Evolutionary conservation across 306 rosid species (phyloP).

Genomic region (Lathyrus sativus): DNA sequence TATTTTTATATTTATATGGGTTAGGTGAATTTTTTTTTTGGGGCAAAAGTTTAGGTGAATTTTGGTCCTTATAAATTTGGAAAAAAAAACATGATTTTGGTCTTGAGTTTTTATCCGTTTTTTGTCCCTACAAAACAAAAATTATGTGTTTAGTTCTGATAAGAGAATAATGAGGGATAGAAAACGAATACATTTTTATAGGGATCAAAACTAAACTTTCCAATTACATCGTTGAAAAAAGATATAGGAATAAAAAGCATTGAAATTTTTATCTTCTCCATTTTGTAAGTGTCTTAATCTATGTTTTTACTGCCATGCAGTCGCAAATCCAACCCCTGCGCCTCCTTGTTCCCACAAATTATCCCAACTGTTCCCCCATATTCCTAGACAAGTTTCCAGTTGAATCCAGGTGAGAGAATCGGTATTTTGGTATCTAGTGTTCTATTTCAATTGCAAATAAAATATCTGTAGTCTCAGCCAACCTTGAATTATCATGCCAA

Average conservation of each 20-base stretch:
- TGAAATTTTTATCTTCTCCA: neutral
- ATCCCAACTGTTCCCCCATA: constrained; percentile 91
- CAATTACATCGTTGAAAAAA: no score
- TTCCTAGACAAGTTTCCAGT: constrained; percentile 89
- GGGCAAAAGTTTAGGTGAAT: no score
- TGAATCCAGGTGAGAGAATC: constrained; percentile 75
- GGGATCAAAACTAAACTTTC: neutral
- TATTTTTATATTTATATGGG: neutral
- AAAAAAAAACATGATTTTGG: neutral
- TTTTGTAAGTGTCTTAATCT: constrained; percentile 35
- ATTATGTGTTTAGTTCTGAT: neutral
- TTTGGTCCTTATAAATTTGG: neutral
- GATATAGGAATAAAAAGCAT: neutral
- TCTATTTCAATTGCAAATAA: constrained; percentile 26
- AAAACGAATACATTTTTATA: neutral
- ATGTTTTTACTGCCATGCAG: constrained; percentile 60
- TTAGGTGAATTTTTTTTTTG: no score
- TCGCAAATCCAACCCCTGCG: constrained; percentile 93
- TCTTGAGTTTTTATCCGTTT: neutral
- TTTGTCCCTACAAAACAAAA: neutral
- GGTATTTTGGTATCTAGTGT: constrained; percentile 29
- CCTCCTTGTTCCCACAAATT: constrained; percentile 91
- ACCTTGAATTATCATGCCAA: constrained; percentile 11
- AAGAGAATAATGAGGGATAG: neutral
- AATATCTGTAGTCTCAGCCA: neutral